Evolutionary conservation across 1,139 yeast genomes (phyloP).

Genomic region (Pichia inconspicua): DNA sequence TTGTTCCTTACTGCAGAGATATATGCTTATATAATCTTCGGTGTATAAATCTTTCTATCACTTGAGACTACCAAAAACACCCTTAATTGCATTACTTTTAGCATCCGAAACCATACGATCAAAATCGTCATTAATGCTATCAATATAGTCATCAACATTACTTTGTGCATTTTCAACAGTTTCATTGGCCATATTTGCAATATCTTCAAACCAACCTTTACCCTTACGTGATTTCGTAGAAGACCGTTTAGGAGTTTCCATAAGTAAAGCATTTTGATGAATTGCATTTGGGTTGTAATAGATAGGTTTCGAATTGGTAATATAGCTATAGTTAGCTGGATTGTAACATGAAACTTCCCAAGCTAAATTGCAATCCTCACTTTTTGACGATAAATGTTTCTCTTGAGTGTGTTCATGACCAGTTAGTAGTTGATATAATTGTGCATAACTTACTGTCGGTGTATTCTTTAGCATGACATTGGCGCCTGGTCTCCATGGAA

Average conservation of each 20-base stretch:
- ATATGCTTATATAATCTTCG: too few species aligned
- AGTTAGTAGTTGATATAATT: conserved; percentile 49
- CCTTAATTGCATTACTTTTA: conserved; percentile 24
- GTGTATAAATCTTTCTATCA: neutral
- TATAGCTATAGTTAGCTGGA: conserved; percentile 29
- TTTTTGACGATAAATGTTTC: neutral
- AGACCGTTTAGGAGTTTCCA: conserved; percentile 14
- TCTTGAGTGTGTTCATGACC: conserved; percentile 51
- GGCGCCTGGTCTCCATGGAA: conserved; percentile 76
- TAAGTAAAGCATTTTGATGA: conserved; percentile 23
- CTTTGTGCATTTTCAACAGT: conserved; percentile 20
- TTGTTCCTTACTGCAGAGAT: too few species aligned
- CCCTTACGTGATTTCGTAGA: neutral
- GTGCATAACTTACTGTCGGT: conserved; percentile 49
- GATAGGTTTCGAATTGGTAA: conserved; percentile 23
- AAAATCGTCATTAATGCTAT: conserved; percentile 24
- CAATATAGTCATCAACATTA: conserved; percentile 21
- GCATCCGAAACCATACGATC: conserved; percentile 25
- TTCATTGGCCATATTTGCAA: conserved; percentile 17
- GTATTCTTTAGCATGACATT: conserved; percentile 74
- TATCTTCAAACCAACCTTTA: conserved; percentile 15
- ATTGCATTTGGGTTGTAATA: conserved; percentile 27
- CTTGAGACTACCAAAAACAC: conserved; percentile 16
- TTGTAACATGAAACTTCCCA: conserved; percentile 42
- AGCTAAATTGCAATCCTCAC: conserved; percentile 47